These are phyloP conservation scores for Suhomyces wounanorum DNA, from an alignment of 1,139 yeast species.

Conservation along the genomic window DNA sequence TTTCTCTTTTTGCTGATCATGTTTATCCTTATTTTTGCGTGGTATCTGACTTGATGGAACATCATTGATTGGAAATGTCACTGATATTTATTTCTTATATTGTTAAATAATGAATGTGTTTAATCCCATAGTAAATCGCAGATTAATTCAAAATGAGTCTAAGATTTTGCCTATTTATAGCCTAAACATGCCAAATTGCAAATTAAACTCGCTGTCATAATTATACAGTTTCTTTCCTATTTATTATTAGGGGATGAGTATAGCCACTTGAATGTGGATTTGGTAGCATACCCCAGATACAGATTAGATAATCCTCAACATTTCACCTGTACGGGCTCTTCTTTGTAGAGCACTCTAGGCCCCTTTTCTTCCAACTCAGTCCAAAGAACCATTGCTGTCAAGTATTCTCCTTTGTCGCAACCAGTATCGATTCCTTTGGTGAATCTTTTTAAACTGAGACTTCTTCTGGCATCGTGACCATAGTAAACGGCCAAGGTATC, in stretches of 20 bases:
- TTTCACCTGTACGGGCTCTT: constrained; percentile 27
- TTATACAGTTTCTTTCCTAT: not conserved
- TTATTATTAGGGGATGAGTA: not conserved
- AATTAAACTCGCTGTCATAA: too few species aligned
- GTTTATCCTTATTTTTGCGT: too few species aligned
- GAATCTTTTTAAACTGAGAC: constrained; percentile 63
- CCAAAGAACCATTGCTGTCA: constrained; percentile 66
- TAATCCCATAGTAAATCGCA: too few species aligned
- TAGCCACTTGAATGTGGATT: too few species aligned
- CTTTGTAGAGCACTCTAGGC: constrained; percentile 23
- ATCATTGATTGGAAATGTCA: too few species aligned
- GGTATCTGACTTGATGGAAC: too few species aligned
- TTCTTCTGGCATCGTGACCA: constrained; percentile 87
- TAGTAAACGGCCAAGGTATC: constrained; percentile 61
- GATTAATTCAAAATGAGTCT: too few species aligned
- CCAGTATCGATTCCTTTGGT: constrained; percentile 82
- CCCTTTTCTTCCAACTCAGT: constrained; percentile 18
- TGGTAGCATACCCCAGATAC: too few species aligned
- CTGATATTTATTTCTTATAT: too few species aligned
- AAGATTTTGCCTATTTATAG: too few species aligned
- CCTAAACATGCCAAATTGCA: too few species aligned
- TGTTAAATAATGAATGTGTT: too few species aligned
- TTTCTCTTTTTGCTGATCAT: constrained; percentile 5
- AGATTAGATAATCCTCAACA: constrained; percentile 15
- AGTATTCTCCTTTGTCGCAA: constrained; percentile 72